phyloP scores from a whole-genome alignment of 2,329 filamentous ascomycete species.

The Mollisiaceae sp. region DNA sequence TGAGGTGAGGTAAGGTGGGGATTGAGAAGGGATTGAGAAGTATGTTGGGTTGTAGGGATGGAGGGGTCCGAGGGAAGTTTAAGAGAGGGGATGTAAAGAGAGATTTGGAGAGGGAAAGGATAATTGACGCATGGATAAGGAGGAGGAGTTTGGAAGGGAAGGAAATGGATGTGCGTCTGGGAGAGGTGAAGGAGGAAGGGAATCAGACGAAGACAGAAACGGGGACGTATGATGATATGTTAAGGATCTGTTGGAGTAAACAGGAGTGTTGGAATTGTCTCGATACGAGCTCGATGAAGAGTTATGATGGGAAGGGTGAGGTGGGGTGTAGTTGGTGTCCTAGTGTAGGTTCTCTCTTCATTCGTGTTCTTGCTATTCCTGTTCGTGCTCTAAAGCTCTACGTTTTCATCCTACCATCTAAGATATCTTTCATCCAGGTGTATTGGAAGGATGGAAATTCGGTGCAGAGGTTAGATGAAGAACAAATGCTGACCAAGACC shows the following conservation, averaged over 20 bases:
- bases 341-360: constrained; percentile 11
- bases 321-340: constrained; percentile 33
- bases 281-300: neutral
- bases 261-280: constrained; percentile 57
- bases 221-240: constrained; percentile 43
- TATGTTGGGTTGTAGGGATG: neutral
- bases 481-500: constrained; percentile 4
- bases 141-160: neutral
- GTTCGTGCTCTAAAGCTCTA: no score
- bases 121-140: neutral
- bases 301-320: constrained; percentile 16
- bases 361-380: constrained; percentile 13
- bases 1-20: no score
- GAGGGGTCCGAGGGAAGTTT: neutral
- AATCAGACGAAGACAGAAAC: constrained; percentile 15
- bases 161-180: neutral
- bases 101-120: neutral
- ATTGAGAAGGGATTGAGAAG: neutral
- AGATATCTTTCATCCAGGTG: no score
- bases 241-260: constrained; percentile 56
- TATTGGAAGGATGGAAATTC: neutral
- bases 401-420: neutral
- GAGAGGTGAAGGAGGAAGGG: neutral
- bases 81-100: neutral
- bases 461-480: neutral